Evolutionary conservation across 345 rosid species (phyloP).

Genomic region (Aquilaria sinensis): DNA sequence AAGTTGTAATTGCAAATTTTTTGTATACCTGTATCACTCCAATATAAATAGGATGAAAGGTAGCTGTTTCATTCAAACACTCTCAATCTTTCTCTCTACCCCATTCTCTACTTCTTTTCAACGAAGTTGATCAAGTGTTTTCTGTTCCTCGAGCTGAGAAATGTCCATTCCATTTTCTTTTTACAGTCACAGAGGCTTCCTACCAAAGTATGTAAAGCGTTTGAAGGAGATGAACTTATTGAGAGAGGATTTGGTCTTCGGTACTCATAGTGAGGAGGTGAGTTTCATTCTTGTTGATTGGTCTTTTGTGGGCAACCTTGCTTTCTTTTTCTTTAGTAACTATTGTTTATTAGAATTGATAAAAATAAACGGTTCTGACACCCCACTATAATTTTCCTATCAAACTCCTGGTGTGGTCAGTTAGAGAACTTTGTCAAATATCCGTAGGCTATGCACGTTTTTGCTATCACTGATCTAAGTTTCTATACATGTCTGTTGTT

Average conservation of each 20-base stretch:
- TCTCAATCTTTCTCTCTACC: too few species aligned
- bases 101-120: too few species aligned
- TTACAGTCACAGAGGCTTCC: constrained; percentile 81
- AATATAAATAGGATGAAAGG: too few species aligned
- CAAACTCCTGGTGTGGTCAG: too few species aligned
- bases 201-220: constrained; percentile 56
- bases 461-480: background rate
- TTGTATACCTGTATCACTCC: too few species aligned
- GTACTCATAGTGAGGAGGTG: constrained; percentile 90
- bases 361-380: too few species aligned
- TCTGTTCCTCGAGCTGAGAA: too few species aligned
- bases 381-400: too few species aligned
- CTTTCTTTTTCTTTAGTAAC: constrained; percentile 1
- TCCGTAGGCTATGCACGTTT: background rate
- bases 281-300: constrained; percentile 6
- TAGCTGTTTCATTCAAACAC: too few species aligned
- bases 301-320: background rate
- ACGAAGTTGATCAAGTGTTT: too few species aligned
- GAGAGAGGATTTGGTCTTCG: constrained; percentile 84
- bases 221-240: constrained; percentile 70
- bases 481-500: background rate
- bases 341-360: too few species aligned
- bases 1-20: too few species aligned
- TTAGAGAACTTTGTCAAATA: background rate
- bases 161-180: constrained; percentile 7